These are phyloP conservation scores for Sugiyamaella neomexicana DNA, from an alignment of 1,139 yeast genomes.

Conservation along the genomic window DNA sequence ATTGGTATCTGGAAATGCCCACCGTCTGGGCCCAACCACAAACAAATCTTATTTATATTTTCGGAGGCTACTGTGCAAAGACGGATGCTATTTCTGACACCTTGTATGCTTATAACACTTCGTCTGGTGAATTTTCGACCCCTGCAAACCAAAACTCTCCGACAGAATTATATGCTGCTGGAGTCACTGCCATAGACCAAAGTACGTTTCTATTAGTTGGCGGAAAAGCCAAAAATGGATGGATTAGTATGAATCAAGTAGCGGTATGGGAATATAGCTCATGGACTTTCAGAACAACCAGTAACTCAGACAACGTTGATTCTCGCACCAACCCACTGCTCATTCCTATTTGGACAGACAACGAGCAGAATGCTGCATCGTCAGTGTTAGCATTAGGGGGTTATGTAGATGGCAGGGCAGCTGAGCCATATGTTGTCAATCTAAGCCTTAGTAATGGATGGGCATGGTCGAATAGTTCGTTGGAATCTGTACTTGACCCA, in stretches of 20 bases:
- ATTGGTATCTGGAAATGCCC: conserved; percentile 25
- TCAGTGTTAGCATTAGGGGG: conserved; percentile 45
- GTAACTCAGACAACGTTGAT: conserved; percentile 42
- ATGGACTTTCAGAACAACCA: conserved; percentile 53
- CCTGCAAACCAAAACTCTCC: conserved; percentile 47
- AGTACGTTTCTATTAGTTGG: conserved; percentile 47
- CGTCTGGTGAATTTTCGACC: conserved; percentile 32
- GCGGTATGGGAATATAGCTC: conserved; percentile 60
- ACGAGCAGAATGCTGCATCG: conserved; percentile 21
- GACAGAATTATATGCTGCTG: conserved; percentile 51
- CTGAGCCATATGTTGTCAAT: conserved; percentile 47
- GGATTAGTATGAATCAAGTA: conserved; percentile 61
- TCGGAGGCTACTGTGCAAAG: conserved; percentile 47
- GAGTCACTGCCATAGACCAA: conserved; percentile 29
- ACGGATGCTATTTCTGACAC: conserved; percentile 41
- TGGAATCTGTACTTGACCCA: conserved; percentile 22
- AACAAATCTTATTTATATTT: conserved; percentile 46
- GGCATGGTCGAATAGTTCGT: conserved; percentile 44
- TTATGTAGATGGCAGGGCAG: conserved; percentile 39
- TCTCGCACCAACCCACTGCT: conserved; percentile 51
- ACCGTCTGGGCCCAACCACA: conserved; percentile 45
- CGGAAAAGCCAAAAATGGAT: conserved; percentile 54
- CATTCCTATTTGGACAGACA: conserved; percentile 42
- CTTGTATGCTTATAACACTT: conserved; percentile 43
- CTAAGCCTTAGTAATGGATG: conserved; percentile 47